Evolutionary conservation across 2,329 filamentous ascomycete species (phyloP).

Genomic region (Xylariaceae sp.): DNA sequence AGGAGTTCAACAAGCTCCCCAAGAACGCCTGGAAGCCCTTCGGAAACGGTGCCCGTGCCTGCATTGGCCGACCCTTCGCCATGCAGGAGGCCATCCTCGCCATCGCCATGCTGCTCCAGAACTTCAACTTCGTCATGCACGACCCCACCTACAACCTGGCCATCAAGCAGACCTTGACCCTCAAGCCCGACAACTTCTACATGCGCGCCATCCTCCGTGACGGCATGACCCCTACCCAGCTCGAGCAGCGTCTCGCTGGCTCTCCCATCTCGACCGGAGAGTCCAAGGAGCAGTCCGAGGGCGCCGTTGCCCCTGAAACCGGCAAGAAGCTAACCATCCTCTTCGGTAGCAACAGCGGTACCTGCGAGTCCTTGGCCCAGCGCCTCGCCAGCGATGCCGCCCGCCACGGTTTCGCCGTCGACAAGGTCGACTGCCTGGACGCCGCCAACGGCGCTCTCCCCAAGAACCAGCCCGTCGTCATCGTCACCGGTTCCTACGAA

Average conservation of each 20-base stretch:
- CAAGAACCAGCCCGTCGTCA: constrained; percentile 55
- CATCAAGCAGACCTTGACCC: constrained; percentile 43
- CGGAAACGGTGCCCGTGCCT: constrained; percentile 64
- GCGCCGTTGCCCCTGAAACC: constrained; percentile 2
- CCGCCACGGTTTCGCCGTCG: constrained; percentile 53
- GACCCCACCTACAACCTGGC: constrained; percentile 49
- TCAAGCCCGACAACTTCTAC: constrained; percentile 49
- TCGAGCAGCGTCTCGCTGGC: constrained; percentile 43
- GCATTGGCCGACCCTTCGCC: constrained; percentile 68
- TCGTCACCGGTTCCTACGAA: constrained; percentile 69
- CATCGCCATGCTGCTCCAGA: constrained; percentile 53
- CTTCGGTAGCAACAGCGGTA: constrained; percentile 71
- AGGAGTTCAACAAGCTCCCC: constrained; percentile 60
- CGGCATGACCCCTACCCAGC: constrained; percentile 39
- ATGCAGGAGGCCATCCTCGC: constrained; percentile 66
- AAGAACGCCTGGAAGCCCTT: constrained; percentile 67
- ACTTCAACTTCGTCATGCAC: constrained; percentile 55
- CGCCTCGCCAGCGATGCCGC: constrained; percentile 55
- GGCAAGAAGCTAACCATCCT: constrained; percentile 55
- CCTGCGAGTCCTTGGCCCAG: constrained; percentile 65
- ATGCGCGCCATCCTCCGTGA: constrained; percentile 47
- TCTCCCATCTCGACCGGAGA: constrained; percentile 14
- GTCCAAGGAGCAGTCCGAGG: constrained; percentile 10
- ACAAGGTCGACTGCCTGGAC: constrained; percentile 53
- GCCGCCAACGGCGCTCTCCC: constrained; percentile 56